A percentile compares a stretch with the other conserved stretches of the same genome.
phyloP scores from a whole-genome alignment of 2,329 filamentous ascomycete species.

The Cladophialophora carrionii region DNA sequence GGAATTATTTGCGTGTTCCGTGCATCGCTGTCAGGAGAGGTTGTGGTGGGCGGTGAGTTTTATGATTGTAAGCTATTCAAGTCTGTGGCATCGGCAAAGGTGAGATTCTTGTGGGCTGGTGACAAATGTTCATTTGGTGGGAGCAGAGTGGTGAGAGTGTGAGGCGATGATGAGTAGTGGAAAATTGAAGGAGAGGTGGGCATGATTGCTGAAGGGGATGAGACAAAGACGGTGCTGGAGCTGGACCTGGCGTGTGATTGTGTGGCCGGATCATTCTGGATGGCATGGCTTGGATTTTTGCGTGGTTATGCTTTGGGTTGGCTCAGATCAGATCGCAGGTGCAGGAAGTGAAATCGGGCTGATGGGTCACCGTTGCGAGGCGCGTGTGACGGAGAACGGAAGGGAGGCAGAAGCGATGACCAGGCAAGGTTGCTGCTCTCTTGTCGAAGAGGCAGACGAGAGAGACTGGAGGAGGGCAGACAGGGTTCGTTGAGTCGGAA shows the following conservation, averaged over 20 bases:
- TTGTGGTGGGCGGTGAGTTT: conserved; percentile 27
- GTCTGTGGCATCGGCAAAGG: conserved; percentile 37
- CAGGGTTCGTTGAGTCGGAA: not conserved
- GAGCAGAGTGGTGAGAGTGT: conserved; percentile 29
- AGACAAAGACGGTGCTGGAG: conserved; percentile 33
- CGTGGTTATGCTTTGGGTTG: conserved; percentile 29
- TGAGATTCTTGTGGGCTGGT: conserved; percentile 31
- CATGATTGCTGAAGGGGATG: conserved; percentile 31
- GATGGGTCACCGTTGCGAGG: conserved; percentile 9
- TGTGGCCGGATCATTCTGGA: conserved; percentile 35
- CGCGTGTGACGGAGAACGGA: conserved; percentile 21
- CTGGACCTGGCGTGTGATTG: conserved; percentile 32
- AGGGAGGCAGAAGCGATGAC: conserved; percentile 15
- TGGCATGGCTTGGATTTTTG: conserved; percentile 29
- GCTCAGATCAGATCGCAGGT: conserved; percentile 25
- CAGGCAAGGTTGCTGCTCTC: conserved; percentile 15
- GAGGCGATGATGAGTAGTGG: conserved; percentile 27
- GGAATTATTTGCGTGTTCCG: conserved; percentile 27
- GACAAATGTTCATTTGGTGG: conserved; percentile 35
- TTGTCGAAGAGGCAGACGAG: not conserved
- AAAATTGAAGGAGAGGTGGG: conserved; percentile 32
- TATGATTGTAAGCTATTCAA: conserved; percentile 22
- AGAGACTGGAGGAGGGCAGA: not conserved
- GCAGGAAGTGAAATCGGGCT: conserved; percentile 17
- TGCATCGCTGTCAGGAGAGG: conserved; percentile 7